phyloP scores from a whole-genome alignment of 495 filamentous ascomycete genomes.

The Immersiella caudata region DNA sequence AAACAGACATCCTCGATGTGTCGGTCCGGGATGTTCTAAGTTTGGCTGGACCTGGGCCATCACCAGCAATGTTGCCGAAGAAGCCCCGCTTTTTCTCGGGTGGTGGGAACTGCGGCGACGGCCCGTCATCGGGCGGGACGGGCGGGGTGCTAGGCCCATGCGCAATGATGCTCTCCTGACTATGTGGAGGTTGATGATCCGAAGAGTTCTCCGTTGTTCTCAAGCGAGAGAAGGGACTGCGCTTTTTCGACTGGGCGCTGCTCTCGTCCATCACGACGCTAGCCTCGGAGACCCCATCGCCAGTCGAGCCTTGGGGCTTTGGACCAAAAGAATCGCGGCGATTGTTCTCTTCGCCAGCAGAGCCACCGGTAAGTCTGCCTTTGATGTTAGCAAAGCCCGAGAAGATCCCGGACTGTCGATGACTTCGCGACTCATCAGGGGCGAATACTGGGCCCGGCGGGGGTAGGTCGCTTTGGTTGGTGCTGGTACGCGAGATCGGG shows the following conservation, averaged over 20 bases:
- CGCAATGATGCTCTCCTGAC: conserved; percentile 38
- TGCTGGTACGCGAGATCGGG: conserved; percentile 40
- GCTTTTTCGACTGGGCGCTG: conserved; percentile 24
- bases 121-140: conserved; percentile 20
- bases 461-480: conserved; percentile 34
- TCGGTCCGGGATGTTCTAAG: neutral
- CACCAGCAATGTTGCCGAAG: neutral
- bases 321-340: conserved; percentile 30
- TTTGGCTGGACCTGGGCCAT: neutral
- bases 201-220: conserved; percentile 17
- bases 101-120: conserved; percentile 27
- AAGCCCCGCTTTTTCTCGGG: neutral
- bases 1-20: neutral
- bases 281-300: conserved; percentile 42
- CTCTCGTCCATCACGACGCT: conserved; percentile 40
- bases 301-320: conserved; percentile 21
- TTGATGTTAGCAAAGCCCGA: conserved; percentile 32
- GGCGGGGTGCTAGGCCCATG: conserved; percentile 31
- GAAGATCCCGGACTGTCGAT: conserved; percentile 45
- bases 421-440: conserved; percentile 33
- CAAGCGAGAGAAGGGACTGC: conserved; percentile 23
- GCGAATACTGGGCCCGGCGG: conserved; percentile 25
- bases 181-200: conserved; percentile 28
- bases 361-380: conserved; percentile 34
- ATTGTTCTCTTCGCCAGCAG: conserved; percentile 27